phyloP scores from a whole-genome alignment of 1,284 basidiomycete genomes.

The Filobasidium uniguttulatum region DNA sequence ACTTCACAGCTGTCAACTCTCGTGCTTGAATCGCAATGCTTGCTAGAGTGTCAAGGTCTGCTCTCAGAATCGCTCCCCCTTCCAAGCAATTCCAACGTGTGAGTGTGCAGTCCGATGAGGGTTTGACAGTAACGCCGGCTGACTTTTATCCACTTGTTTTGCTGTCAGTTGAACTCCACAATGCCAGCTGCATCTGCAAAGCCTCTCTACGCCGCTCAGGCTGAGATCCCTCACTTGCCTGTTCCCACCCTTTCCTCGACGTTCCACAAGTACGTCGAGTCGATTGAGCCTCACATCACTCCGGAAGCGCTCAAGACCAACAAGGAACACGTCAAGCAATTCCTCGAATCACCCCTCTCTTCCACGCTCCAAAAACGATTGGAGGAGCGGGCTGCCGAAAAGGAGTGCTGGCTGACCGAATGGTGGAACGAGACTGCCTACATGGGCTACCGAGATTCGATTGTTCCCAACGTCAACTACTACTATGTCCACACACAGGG shows the following conservation, averaged over 20 bases:
- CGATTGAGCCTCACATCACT: slow-evolving; percentile 60
- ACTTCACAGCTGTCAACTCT: no score
- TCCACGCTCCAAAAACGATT: slow-evolving; percentile 68
- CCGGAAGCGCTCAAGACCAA: slow-evolving; percentile 50
- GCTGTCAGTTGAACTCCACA: no score
- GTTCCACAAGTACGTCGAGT: slow-evolving; percentile 70
- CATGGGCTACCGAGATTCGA: slow-evolving; percentile 50
- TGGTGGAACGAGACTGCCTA: slow-evolving; percentile 95
- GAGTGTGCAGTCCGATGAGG: no score
- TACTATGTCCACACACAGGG: slow-evolving; percentile 82
- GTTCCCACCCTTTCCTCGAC: slow-evolving; percentile 72
- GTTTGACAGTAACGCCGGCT: no score
- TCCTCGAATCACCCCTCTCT: slow-evolving; percentile 56
- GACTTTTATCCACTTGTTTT: no score
- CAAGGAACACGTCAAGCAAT: slow-evolving; percentile 49
- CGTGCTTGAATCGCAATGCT: no score
- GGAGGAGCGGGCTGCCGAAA: slow-evolving; percentile 49
- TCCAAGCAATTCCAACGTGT: no score
- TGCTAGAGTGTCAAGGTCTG: no score
- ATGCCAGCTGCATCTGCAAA: no score
- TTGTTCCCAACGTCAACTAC: slow-evolving; percentile 89
- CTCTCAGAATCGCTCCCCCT: no score
- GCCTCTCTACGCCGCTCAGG: slow-evolving; percentile 66
- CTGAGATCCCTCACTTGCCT: slow-evolving; percentile 65
- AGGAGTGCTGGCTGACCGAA: slow-evolving; percentile 75